Evolutionary conservation across 768 basidiomycete genomes (phyloP).

Genomic region (Gymnopilus dilepis): DNA sequence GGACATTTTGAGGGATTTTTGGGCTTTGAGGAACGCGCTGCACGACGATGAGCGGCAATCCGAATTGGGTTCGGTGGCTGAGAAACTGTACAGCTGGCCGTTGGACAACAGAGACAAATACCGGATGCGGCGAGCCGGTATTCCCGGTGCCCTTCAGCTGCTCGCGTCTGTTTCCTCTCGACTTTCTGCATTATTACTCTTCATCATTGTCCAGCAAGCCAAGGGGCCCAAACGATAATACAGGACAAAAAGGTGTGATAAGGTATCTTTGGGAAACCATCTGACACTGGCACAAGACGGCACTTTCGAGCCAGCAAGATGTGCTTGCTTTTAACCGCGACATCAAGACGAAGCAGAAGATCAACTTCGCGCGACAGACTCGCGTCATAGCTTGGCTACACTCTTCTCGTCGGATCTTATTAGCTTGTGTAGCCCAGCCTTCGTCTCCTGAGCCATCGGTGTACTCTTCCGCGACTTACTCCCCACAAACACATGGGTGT

Average conservation of each 20-base stretch:
- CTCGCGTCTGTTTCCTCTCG: neutral
- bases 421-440: slow-evolving; percentile 53
- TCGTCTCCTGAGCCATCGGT: slow-evolving; percentile 46
- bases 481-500: slow-evolving; percentile 87
- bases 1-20: slow-evolving; percentile 65
- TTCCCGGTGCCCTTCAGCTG: no score
- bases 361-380: no score
- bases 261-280: no score
- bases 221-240: no score
- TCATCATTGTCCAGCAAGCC: no score
- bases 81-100: slow-evolving; percentile 43
- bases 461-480: slow-evolving; percentile 60
- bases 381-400: slow-evolving; percentile 27
- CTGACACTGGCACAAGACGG: no score
- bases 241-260: no score
- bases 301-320: no score
- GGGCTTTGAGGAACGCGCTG: slow-evolving; percentile 24
- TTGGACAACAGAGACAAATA: slow-evolving; percentile 39
- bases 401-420: slow-evolving; percentile 11
- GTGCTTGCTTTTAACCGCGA: no score
- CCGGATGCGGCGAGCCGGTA: slow-evolving; percentile 1
- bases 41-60: slow-evolving; percentile 21
- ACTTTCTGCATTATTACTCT: no score
- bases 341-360: no score
- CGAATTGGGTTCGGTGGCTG: slow-evolving; percentile 40